Evolutionary conservation across 305 asterid genomes (phyloP).

Genomic region (Striga hermonthica): DNA sequence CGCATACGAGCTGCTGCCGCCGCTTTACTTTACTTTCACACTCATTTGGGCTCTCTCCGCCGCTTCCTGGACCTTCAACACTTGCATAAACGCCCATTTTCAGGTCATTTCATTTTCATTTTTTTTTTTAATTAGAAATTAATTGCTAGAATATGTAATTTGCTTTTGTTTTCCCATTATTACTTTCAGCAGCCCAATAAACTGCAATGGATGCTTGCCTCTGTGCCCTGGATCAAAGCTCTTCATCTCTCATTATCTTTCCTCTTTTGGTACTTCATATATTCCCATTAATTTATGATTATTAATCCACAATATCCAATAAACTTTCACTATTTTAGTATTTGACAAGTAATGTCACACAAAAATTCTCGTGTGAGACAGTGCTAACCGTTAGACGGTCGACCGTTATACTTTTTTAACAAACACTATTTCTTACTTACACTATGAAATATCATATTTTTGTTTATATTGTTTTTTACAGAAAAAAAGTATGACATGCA

Average conservation of each 20-base stretch:
- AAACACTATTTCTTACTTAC: neutral
- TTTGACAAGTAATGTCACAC: neutral
- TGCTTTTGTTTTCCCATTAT: constrained; percentile 31
- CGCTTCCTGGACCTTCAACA: constrained; percentile 68
- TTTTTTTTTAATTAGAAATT: constrained; percentile 1
- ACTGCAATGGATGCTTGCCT: constrained; percentile 79
- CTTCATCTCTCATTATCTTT: constrained; percentile 74
- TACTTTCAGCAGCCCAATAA: constrained; percentile 61
- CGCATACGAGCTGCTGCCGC: constrained; percentile 58
- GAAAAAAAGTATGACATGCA: too few relatives aligned
- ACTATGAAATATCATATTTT: neutral
- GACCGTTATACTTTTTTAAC: neutral
- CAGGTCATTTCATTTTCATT: constrained; percentile 40
- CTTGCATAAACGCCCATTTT: constrained; percentile 61
- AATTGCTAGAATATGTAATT: neutral
- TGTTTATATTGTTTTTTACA: neutral
- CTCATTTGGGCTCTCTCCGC: constrained; percentile 63
- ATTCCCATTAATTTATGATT: neutral
- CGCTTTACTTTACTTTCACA: constrained; percentile 51
- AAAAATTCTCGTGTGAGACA: neutral
- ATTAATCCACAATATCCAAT: neutral
- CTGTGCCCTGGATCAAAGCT: constrained; percentile 73
- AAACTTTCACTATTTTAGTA: neutral
- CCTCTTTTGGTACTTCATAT: constrained; percentile 64
- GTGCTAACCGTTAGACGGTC: too few relatives aligned